Evolutionary conservation across 2,329 filamentous ascomycete species (phyloP).

Genomic region (Coniochaeta sp.): DNA sequence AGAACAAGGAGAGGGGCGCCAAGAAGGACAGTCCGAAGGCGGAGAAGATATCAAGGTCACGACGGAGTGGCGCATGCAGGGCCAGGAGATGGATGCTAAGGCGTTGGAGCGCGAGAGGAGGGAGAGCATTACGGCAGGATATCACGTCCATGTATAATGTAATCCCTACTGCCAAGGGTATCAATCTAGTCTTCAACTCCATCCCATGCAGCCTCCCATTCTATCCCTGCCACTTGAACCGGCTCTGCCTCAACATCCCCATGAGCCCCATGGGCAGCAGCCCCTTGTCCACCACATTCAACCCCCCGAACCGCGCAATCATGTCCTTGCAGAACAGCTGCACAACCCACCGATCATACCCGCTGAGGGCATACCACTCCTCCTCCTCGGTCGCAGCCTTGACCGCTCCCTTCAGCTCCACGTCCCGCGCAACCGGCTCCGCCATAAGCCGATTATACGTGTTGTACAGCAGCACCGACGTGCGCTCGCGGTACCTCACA

Average conservation of each 20-base stretch:
- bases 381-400: constrained; percentile 16
- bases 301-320: constrained; percentile 32
- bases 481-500: constrained; percentile 28
- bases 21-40: neutral
- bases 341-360: constrained; percentile 41
- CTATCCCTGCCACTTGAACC: constrained; percentile 31
- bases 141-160: too few relatives aligned
- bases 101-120: neutral
- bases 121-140: neutral
- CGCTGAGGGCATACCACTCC: constrained; percentile 24
- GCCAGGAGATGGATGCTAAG: neutral
- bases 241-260: constrained; percentile 31
- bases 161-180: constrained; percentile 17
- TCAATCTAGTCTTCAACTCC: constrained; percentile 5
- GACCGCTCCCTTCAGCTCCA: constrained; percentile 21
- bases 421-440: constrained; percentile 20
- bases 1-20: neutral
- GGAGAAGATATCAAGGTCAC: neutral
- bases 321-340: constrained; percentile 36
- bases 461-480: constrained; percentile 20
- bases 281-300: constrained; percentile 35
- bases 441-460: constrained; percentile 29
- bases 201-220: neutral
- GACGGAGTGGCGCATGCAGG: neutral
- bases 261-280: constrained; percentile 40